A percentile compares a stretch with the other conserved stretches of the same genome.
Evolutionary conservation across 192 early-diverging fungal species (phyloP).

Genomic region (Coemansia sp.): DNA sequence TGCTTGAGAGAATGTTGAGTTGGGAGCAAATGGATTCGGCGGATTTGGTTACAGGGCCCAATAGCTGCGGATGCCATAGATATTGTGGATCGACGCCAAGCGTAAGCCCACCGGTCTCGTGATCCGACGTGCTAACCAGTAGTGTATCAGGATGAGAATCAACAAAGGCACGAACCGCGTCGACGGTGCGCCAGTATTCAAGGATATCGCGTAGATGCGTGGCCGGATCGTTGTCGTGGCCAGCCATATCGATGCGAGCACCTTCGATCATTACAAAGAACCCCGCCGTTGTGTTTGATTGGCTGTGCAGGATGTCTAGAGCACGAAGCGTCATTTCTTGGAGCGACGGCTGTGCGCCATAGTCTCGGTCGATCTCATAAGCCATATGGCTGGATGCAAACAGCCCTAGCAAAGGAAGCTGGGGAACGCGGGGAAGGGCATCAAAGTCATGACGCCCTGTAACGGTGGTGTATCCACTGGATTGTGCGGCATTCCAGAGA

Average conservation of each 20-base stretch:
- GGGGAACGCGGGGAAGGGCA: conserved; percentile 17
- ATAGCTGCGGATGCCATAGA: conserved; percentile 50
- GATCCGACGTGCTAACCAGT: conserved; percentile 60
- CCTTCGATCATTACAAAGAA: conserved; percentile 68
- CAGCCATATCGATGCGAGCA: conserved; percentile 62
- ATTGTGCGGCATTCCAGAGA: conserved; percentile 30
- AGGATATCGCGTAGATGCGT: conserved; percentile 61
- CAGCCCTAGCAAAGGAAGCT: conserved; percentile 55
- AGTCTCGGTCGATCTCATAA: conserved; percentile 55
- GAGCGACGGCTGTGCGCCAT: conserved; percentile 48
- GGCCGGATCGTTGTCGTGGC: conserved; percentile 62
- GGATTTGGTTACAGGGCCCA: conserved; percentile 26
- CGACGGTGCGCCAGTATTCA: conserved; percentile 59
- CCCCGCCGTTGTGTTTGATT: background rate
- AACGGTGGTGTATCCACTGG: conserved; percentile 9
- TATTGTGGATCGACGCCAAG: conserved; percentile 56
- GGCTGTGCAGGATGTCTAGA: conserved; percentile 31
- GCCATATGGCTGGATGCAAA: conserved; percentile 56
- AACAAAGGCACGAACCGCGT: conserved; percentile 50
- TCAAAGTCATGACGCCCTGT: conserved; percentile 19
- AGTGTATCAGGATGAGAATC: conserved; percentile 54
- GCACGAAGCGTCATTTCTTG: conserved; percentile 57
- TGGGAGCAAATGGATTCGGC: conserved; percentile 35
- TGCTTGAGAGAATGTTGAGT: conserved; percentile 1
- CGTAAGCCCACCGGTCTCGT: conserved; percentile 65